phyloP scores from a whole-genome alignment of 2,329 filamentous ascomycete genomes.

The Colletotrichum cuscutae region DNA sequence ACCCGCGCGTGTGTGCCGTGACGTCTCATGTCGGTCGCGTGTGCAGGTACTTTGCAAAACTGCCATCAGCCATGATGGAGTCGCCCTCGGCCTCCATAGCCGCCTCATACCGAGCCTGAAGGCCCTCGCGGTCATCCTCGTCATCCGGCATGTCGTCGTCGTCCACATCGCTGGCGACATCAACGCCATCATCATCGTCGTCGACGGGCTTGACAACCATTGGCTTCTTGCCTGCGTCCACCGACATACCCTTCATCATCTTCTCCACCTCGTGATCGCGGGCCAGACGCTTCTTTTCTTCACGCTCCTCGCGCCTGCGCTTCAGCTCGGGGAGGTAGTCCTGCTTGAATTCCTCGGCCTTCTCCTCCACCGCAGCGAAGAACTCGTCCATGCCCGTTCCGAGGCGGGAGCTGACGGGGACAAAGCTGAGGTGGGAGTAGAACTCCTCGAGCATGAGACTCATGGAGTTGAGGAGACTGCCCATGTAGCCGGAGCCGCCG shows the following conservation, averaged over 20 bases:
- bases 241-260: constrained; percentile 92
- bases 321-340: constrained; percentile 96
- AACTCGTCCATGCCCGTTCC: constrained; percentile 94
- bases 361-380: constrained; percentile 87
- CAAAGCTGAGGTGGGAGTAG: constrained; percentile 91
- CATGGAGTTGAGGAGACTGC: constrained; percentile 95
- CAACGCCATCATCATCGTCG: constrained; percentile 56
- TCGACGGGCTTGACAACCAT: constrained; percentile 49
- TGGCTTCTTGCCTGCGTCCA: constrained; percentile 45
- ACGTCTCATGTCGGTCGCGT: constrained; percentile 47
- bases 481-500: constrained; percentile 94
- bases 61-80: constrained; percentile 64
- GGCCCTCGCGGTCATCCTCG: constrained; percentile 70
- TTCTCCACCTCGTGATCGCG: constrained; percentile 87
- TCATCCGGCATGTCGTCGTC: constrained; percentile 68
- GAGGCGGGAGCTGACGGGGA: constrained; percentile 92
- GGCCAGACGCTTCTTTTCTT: constrained; percentile 76
- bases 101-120: constrained; percentile 81
- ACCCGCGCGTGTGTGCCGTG: constrained; percentile 24
- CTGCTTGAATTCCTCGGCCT: constrained; percentile 85
- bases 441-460: constrained; percentile 97
- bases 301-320: constrained; percentile 77
- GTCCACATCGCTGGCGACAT: constrained; percentile 68
- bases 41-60: constrained; percentile 70
- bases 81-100: constrained; percentile 72